A percentile compares a stretch with the other conserved stretches of the same genome.
These are phyloP conservation scores for Cercospora sesami DNA, from an alignment of 2,329 filamentous ascomycete species.

Conservation along the genomic window DNA sequence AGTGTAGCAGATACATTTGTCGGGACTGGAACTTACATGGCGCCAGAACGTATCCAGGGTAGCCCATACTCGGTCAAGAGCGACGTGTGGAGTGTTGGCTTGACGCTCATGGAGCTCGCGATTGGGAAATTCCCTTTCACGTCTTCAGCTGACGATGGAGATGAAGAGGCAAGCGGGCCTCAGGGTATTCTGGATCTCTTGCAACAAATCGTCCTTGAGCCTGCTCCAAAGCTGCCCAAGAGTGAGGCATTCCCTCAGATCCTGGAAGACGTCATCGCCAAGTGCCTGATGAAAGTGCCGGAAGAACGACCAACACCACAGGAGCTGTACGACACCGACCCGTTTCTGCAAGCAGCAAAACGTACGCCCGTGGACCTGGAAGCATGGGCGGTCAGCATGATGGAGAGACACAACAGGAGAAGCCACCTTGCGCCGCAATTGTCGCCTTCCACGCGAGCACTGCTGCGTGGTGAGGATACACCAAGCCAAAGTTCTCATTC, in stretches of 20 bases:
- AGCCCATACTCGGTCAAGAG: conserved; percentile 97
- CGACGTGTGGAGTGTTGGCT: conserved; percentile 96
- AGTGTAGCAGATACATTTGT: too few species aligned
- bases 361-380: conserved; percentile 90
- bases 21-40: conserved; percentile 98
- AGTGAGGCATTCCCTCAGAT: conserved; percentile 96
- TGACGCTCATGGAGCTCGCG: conserved; percentile 93
- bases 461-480: conserved; percentile 57
- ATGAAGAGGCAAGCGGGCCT: conserved; percentile 67
- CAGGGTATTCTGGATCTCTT: conserved; percentile 94
- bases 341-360: conserved; percentile 94
- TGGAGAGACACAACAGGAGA: conserved; percentile 93
- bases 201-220: conserved; percentile 96
- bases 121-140: conserved; percentile 97
- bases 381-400: conserved; percentile 90
- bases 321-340: conserved; percentile 88
- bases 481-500: conserved; percentile 27
- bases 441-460: conserved; percentile 74
- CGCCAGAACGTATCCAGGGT: conserved; percentile 94
- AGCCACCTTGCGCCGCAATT: conserved; percentile 83
- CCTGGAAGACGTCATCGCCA: conserved; percentile 94
- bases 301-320: conserved; percentile 87
- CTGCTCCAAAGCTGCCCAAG: conserved; percentile 88
- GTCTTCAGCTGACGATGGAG: conserved; percentile 77
- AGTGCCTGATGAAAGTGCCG: conserved; percentile 87